Evolutionary conservation across 2,329 filamentous ascomycete species (phyloP).

Genomic region (Achaetomium macrosporum): DNA sequence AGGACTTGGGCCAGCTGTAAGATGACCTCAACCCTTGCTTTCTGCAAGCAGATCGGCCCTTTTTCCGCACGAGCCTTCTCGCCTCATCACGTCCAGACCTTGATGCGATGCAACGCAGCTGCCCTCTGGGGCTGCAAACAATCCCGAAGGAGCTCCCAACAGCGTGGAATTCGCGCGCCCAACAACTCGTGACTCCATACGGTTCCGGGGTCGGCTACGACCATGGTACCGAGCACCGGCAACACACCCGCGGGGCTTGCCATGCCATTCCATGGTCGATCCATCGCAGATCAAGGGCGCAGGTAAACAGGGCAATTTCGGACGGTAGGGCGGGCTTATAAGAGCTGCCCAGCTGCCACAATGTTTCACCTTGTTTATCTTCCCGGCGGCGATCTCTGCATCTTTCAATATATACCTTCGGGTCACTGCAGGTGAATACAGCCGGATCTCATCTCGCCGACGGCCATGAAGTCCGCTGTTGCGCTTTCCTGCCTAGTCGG

Average conservation of each 20-base stretch:
- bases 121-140: background rate
- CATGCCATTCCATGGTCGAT: too few relatives aligned
- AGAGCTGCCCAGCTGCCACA: too few relatives aligned
- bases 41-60: constrained; percentile 4
- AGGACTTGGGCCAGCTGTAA: constrained; percentile 8
- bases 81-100: background rate
- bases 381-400: constrained; percentile 4
- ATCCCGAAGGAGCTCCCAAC: too few relatives aligned
- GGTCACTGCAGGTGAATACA: constrained; percentile 1
- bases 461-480: constrained; percentile 24
- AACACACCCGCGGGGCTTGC: too few relatives aligned
- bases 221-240: too few relatives aligned
- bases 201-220: too few relatives aligned
- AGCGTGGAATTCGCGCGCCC: too few relatives aligned
- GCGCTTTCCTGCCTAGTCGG: constrained; percentile 23
- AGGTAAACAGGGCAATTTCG: too few relatives aligned
- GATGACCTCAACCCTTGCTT: constrained; percentile 17
- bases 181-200: too few relatives aligned
- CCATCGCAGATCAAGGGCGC: too few relatives aligned
- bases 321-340: background rate
- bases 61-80: background rate
- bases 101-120: constrained; percentile 3
- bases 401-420: background rate
- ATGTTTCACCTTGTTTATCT: constrained; percentile 1
- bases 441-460: background rate